Base-by-base conservation (phyloP, 2,329 filamentous ascomycete species). In the Xylaria sp. region DNA sequence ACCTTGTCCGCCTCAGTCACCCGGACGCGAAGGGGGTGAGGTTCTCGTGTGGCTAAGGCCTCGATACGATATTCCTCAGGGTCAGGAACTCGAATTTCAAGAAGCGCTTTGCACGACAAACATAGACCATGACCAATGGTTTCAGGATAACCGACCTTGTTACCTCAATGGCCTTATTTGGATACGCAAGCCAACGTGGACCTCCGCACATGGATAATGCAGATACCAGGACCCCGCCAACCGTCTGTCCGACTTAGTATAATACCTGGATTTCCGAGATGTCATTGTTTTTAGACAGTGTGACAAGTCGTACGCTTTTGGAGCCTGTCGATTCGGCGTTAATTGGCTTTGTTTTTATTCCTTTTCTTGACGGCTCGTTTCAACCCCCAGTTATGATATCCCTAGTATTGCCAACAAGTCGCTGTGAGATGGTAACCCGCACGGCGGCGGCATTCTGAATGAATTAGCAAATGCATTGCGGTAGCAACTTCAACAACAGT, bases 381-480 rank as follows among this genome's bases (percentile, higher is more conserved):
- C 54, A 17, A 28, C 48, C 48, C 46, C 33, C 63, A 49, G 33
- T 71, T 62, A 71, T 62, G 64, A 72, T 70, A 67, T 66, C 67
- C 65, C 63, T 68, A 65, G 67, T 64, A 63, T 63, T 66, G 59
- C 49, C 62, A 58, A 48, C 66, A 51, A 49, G 15, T 65, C 23
- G 65, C 68, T 65, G 56, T 61, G 64, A 48, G 31, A 40, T 26
- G 59, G 38, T 48, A 17, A 49, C 53, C 51, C 59, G 49, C 42
- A 63, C 20, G 57, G 44, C 46, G 53, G 46, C 51, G 53, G 40
- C 59, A 61, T 59, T 42, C 65, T 67, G 0, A 71, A 71, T 70
- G 69, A 70, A 67, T 63, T 62, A 65, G 54, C 54, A 63, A 53
- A 63, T 56, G 60, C 64, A 67, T 67, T 57, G 66, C 42, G 49